These are phyloP conservation scores for Mallotus japonicus DNA, from an alignment of 441 rosid genomes.

Conservation along the genomic window DNA sequence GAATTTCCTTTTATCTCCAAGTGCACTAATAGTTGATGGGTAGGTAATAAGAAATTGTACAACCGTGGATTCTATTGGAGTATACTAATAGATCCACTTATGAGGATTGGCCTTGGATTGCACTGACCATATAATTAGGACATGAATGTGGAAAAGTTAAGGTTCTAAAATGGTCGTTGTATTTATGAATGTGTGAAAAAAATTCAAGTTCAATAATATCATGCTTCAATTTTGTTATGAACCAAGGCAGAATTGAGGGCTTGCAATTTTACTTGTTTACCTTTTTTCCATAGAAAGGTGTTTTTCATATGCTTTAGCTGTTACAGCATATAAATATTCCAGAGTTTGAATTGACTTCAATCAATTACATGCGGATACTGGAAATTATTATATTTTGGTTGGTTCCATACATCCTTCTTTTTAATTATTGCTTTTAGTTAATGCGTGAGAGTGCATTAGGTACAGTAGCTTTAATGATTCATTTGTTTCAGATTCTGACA, in stretches of 20 bases:
- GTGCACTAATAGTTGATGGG: neutral
- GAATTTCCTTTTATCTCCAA: neutral
- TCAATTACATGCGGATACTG: neutral
- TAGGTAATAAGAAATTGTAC: neutral
- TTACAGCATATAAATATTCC: neutral
- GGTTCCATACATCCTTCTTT: neutral
- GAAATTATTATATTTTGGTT: neutral
- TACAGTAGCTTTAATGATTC: neutral
- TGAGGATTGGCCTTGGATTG: neutral
- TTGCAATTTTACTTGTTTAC: neutral
- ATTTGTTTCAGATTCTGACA: constrained; percentile 1
- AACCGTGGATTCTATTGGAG: too few relatives aligned
- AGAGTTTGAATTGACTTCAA: neutral
- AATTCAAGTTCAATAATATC: neutral
- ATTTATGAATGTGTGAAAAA: neutral
- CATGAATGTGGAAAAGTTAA: too few relatives aligned
- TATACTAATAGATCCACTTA: neutral
- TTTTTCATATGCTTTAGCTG: neutral
- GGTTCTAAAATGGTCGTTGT: neutral
- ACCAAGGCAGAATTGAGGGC: neutral
- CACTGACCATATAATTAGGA: neutral
- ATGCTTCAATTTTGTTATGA: neutral
- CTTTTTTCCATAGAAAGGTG: too few relatives aligned
- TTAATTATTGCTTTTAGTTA: neutral
- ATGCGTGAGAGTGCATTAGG: neutral